A percentile compares a stretch with the other conserved stretches of the same genome.
phyloP scores from a whole-genome alignment of 495 filamentous ascomycete genomes.

The Hyaloscypha variabilis region DNA sequence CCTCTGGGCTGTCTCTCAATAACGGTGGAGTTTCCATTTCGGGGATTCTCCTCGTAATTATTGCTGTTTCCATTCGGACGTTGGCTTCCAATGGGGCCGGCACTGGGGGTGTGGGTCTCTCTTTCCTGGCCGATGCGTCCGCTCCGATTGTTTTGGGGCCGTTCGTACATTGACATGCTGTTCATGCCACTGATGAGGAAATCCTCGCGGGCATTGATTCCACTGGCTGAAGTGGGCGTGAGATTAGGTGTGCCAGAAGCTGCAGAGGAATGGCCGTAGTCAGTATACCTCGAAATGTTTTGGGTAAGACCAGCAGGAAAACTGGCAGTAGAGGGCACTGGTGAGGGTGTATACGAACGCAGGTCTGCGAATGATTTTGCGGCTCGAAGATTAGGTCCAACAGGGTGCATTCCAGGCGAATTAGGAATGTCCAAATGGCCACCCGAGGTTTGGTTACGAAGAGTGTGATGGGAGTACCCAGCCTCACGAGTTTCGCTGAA shows the following conservation, averaged over 20 bases:
- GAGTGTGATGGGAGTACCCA: constrained; percentile 65
- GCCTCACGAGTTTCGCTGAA: constrained; percentile 86
- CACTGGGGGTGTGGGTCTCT: constrained; percentile 41
- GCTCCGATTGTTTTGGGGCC: constrained; percentile 55
- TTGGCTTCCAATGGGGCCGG: constrained; percentile 87
- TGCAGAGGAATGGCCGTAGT: constrained; percentile 45
- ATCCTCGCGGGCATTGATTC: constrained; percentile 49
- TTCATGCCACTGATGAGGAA: constrained; percentile 53
- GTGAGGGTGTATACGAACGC: constrained; percentile 92
- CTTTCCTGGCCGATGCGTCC: constrained; percentile 40
- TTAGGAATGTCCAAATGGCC: constrained; percentile 78
- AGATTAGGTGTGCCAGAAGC: constrained; percentile 70
- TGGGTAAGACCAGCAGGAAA: constrained; percentile 74
- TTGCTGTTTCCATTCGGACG: constrained; percentile 72
- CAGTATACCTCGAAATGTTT: constrained; percentile 66
- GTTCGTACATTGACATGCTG: constrained; percentile 53
- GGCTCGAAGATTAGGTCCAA: constrained; percentile 78
- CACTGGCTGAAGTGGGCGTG: constrained; percentile 74
- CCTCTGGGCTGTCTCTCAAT: constrained; percentile 84
- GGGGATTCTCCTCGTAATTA: constrained; percentile 63
- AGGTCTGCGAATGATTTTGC: constrained; percentile 97
- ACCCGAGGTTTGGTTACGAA: constrained; percentile 74
- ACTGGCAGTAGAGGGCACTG: constrained; percentile 84
- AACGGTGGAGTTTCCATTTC: constrained; percentile 54
- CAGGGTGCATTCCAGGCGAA: constrained; percentile 61